Evolutionary conservation across 2,329 filamentous ascomycete species (phyloP), one percentile per base, ranked within the genome.

Genomic region (Ophiostoma quercus): DNA sequence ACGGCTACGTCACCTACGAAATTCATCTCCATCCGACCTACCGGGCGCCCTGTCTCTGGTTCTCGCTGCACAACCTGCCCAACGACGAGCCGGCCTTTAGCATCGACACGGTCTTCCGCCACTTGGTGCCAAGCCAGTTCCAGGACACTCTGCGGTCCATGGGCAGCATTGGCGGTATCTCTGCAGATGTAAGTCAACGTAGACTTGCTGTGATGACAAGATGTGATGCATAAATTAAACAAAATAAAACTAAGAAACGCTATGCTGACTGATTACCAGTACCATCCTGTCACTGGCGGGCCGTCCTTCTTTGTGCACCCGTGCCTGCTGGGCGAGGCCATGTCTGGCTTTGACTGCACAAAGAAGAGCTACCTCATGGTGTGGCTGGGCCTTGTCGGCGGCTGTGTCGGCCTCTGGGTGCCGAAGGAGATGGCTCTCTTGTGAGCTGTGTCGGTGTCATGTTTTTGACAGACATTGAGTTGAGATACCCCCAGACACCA

Each of bases 271-370:
- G 3, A 25, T 73, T 65, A 68, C 74, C 75, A 94, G 88, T 89
- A 96, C 79, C 93, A 98, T 83, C 94, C 95, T 68, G 79, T 91
- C 71, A 92, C 88, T 71, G 90, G 90, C 68, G 79, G 89, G 71
- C 92, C 93, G 57, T 87, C 88, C 67, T 97, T 94, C 79, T 97
- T 97, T 79, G 85, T 98, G 75, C 95, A 99, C 80, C 94, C 95
- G 32, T 98, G 95, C 80, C 87, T 92, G 77, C 91, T 95, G 9
- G 91, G 90, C 70, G 90, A 94, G 73, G 91, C 91, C 68, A 91
- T 98, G 85, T 82, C 83, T 74, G 82, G 81, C 68, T 88, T 92
- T 75, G 80, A 85, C 74, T 88, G 86, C 75, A 79, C 83, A 77
- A 82, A 83, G 77, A 79, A 88, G 75, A 84, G 89, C 75, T 98